phyloP scores from a whole-genome alignment of 192 early-diverging fungal genomes.

The Neocallimastix lanati region DNA sequence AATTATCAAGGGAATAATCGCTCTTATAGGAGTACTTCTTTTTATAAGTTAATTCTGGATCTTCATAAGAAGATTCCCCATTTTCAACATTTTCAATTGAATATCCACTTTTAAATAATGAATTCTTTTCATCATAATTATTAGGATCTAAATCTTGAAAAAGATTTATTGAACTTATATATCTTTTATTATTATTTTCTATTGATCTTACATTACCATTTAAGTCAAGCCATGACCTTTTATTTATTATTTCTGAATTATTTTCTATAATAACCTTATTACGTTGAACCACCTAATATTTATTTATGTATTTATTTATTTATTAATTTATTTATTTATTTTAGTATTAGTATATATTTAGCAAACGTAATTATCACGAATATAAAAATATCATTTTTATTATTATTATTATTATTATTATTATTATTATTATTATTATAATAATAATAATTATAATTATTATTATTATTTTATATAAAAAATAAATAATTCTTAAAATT shows the following conservation, averaged over 20 bases:
- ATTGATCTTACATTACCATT: not conserved
- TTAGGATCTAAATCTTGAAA: not conserved
- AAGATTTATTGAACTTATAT: not conserved
- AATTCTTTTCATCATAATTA: not conserved
- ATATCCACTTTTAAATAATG: not conserved
- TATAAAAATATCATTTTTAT: too few species aligned
- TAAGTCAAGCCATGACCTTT: not conserved
- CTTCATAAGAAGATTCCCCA: not conserved
- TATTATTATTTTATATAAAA: too few species aligned
- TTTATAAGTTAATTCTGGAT: not conserved
- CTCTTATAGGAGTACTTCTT: not conserved
- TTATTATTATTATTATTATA: too few species aligned
- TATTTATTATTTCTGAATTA: not conserved
- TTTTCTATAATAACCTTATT: not conserved
- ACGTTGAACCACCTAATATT: not conserved
- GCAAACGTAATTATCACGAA: too few species aligned
- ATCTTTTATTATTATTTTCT: not conserved
- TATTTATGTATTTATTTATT: too few species aligned
- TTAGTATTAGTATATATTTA: too few species aligned
- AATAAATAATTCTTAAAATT: too few species aligned
- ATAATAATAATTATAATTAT: too few species aligned
- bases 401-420: too few species aligned
- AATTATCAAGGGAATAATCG: not conserved
- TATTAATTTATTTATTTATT: too few species aligned
- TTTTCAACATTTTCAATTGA: not conserved